Conservation (phyloP, 768 basidiomycete species). For the Termitomyces bulborhizus region DNA sequence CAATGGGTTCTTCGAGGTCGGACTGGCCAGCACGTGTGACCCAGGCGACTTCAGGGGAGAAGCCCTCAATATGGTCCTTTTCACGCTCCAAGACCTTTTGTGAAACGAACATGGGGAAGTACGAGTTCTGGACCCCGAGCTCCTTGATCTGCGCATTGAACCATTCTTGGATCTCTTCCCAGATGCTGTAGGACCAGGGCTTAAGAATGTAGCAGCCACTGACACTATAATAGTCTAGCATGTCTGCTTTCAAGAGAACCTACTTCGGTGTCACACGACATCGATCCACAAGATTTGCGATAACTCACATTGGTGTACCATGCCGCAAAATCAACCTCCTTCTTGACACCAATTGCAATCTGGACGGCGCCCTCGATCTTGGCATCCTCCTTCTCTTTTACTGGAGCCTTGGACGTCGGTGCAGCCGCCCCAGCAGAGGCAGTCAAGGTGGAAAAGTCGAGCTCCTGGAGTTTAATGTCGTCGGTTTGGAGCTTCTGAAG, state of each 20-base stretch:
- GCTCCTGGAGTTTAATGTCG: conserved; percentile 56
- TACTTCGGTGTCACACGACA: conserved; percentile 24
- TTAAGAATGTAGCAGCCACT: conserved; percentile 98
- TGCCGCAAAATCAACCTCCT: conserved; percentile 88
- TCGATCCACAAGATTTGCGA: background rate
- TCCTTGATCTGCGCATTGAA: conserved; percentile 91
- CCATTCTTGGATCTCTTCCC: conserved; percentile 96
- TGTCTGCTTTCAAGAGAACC: conserved; percentile 97
- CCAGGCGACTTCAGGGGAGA: conserved; percentile 99
- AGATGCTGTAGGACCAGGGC: conserved; percentile 96
- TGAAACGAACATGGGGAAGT: conserved; percentile 99
- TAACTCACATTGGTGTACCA: conserved; percentile 86
- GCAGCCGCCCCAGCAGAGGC: conserved; percentile 29
- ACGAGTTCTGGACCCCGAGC: conserved; percentile 93
- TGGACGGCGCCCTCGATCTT: conserved; percentile 87
- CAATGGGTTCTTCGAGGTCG: conserved; percentile 94
- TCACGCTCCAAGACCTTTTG: conserved; percentile 89
- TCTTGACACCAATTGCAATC: conserved; percentile 92
- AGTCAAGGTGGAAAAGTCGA: conserved; percentile 65
- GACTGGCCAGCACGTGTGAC: conserved; percentile 92
- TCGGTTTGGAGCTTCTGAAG: conserved; percentile 66
- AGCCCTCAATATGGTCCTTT: conserved; percentile 98
- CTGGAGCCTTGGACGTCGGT: conserved; percentile 29
- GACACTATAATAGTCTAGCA: conserved; percentile 99
- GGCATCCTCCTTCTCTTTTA: conserved; percentile 65